Percentiles rank a stretch among this genome's conserved stretches.
These are phyloP conservation scores for Clitopilus passeckerianus DNA, from an alignment of 768 basidiomycete species.

Conservation along the genomic window DNA sequence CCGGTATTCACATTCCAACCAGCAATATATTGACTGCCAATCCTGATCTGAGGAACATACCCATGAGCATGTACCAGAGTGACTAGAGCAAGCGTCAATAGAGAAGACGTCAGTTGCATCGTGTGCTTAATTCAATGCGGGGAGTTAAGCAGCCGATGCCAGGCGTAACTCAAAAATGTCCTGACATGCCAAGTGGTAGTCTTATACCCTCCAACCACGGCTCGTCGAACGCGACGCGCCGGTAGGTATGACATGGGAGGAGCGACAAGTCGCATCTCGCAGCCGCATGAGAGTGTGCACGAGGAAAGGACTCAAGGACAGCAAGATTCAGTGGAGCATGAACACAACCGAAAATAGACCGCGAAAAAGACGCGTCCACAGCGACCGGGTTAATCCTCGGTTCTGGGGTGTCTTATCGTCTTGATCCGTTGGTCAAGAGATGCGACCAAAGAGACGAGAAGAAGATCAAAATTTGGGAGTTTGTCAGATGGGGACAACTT, in stretches of 20 bases:
- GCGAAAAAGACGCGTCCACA: neutral
- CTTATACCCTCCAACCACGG: neutral
- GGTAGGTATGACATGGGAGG: neutral
- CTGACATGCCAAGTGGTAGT: neutral
- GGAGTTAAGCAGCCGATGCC: neutral
- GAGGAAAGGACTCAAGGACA: neutral
- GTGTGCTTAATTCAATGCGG: neutral
- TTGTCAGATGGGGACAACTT: neutral
- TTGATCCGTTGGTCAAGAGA: neutral
- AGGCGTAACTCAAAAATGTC: neutral
- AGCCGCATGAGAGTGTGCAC: neutral
- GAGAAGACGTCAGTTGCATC: constrained; percentile 5
- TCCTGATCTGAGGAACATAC: constrained; percentile 11
- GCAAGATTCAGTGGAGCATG: neutral
- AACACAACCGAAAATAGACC: neutral
- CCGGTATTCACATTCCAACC: constrained; percentile 28
- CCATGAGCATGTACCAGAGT: constrained; percentile 9
- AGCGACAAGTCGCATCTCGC: neutral
- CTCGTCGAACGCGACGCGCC: neutral
- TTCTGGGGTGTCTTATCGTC: neutral
- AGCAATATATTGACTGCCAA: constrained; percentile 8
- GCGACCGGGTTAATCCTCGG: neutral
- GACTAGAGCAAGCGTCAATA: constrained; percentile 1
- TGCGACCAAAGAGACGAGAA: neutral
- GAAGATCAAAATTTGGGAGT: neutral